Percentiles rank a stretch among this genome's conserved stretches.
Conservation (phyloP, 2,329 filamentous ascomycete species). For the Stagonosporopsis tanaceti region DNA sequence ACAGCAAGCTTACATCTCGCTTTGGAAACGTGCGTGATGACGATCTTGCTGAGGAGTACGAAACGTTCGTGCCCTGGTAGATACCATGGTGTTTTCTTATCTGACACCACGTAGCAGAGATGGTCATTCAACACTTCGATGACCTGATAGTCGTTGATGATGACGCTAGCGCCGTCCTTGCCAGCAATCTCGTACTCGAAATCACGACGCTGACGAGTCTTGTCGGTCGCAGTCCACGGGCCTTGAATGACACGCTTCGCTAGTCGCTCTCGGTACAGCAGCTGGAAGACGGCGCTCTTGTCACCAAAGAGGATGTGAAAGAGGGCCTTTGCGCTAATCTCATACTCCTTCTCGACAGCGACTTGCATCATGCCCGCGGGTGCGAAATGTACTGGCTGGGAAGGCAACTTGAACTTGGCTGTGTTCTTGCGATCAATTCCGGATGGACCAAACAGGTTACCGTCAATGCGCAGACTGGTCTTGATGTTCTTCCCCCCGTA, state of each 20-base stretch:
- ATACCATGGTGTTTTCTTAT: constrained; percentile 77
- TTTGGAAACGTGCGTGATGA: constrained; percentile 92
- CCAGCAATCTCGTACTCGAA: constrained; percentile 80
- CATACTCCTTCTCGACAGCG: constrained; percentile 81
- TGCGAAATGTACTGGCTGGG: constrained; percentile 81
- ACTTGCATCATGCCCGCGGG: constrained; percentile 81
- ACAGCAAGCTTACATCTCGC: constrained; percentile 90
- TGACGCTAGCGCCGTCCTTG: constrained; percentile 45
- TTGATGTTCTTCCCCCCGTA: constrained; percentile 61
- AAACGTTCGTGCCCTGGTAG: constrained; percentile 82
- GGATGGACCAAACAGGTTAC: constrained; percentile 61
- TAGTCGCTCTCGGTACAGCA: constrained; percentile 77
- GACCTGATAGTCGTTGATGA: constrained; percentile 81
- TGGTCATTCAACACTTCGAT: constrained; percentile 72
- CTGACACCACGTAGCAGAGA: constrained; percentile 72
- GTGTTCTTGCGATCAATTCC: constrained; percentile 56
- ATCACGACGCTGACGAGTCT: constrained; percentile 75
- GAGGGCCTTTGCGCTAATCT: constrained; percentile 90
- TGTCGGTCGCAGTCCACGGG: constrained; percentile 78
- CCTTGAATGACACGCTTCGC: constrained; percentile 74
- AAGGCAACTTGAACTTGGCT: constrained; percentile 81
- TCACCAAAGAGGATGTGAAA: constrained; percentile 98
- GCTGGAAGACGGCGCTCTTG: constrained; percentile 91
- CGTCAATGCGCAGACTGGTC: constrained; percentile 68
- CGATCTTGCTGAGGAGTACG: constrained; percentile 84